phyloP scores from a whole-genome alignment of 108 stramenopile genomes.

The Pseudonitzschia multistriata region DNA sequence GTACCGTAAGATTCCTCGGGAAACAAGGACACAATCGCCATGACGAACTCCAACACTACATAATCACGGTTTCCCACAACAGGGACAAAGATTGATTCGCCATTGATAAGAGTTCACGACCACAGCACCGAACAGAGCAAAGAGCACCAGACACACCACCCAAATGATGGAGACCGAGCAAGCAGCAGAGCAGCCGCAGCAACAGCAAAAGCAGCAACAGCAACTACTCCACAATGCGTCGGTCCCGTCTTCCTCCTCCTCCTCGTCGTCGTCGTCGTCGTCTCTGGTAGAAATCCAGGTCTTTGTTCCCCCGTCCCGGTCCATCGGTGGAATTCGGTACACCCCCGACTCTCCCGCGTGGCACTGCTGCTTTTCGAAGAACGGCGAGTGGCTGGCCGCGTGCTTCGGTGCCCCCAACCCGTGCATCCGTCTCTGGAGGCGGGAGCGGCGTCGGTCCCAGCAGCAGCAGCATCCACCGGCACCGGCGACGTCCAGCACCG shows the following conservation, averaged over 20 bases:
- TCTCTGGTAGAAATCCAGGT: constrained; percentile 18
- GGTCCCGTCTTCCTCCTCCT: not conserved
- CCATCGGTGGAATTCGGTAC: constrained; percentile 24
- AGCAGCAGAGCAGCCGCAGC: not conserved
- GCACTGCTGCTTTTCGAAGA: constrained; percentile 58
- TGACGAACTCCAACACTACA: too few relatives aligned
- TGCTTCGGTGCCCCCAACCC: constrained; percentile 76
- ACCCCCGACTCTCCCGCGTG: constrained; percentile 53
- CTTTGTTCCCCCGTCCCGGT: constrained; percentile 19
- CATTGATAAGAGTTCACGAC: too few relatives aligned
- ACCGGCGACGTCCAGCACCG: not conserved
- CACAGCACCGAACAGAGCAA: too few relatives aligned
- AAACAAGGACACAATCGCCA: too few relatives aligned
- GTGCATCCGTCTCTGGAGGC: constrained; percentile 65
- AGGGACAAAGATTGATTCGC: too few relatives aligned
- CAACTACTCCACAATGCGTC: not conserved
- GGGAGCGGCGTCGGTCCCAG: not conserved
- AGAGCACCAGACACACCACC: too few relatives aligned
- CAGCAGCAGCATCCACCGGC: not conserved
- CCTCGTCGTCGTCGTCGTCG: constrained; percentile 2
- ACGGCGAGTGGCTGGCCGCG: constrained; percentile 69
- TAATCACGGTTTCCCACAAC: too few relatives aligned
- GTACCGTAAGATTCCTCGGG: too few relatives aligned
- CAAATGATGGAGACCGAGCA: not conserved
- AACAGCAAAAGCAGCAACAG: not conserved